These are phyloP conservation scores for Aureobasidium zeae DNA, from an alignment of 2,329 filamentous ascomycete genomes.

Conservation along the genomic window DNA sequence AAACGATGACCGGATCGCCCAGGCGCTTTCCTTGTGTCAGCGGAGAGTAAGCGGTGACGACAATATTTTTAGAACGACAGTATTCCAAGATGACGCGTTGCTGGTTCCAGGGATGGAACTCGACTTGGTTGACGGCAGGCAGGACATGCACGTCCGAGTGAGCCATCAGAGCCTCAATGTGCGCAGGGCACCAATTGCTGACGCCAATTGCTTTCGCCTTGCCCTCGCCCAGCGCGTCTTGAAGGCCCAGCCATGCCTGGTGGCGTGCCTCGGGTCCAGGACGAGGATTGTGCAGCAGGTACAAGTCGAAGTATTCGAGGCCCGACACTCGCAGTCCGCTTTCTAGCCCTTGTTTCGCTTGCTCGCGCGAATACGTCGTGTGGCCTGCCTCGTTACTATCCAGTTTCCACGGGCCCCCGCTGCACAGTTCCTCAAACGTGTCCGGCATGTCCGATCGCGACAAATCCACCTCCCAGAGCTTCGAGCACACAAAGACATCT, in stretches of 20 bases:
- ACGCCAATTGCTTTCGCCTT: constrained; percentile 56
- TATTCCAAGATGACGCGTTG: constrained; percentile 47
- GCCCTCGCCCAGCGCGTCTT: constrained; percentile 48
- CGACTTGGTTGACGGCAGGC: constrained; percentile 59
- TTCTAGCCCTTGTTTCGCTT: constrained; percentile 7
- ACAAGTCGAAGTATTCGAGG: constrained; percentile 52
- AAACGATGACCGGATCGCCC: constrained; percentile 53
- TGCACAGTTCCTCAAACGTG: constrained; percentile 17
- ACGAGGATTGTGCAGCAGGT: constrained; percentile 55
- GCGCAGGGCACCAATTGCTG: constrained; percentile 56
- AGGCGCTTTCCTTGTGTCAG: constrained; percentile 58
- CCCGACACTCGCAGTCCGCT: constrained; percentile 9
- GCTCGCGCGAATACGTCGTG: constrained; percentile 13
- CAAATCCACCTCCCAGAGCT: constrained; percentile 17
- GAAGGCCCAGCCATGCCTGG: constrained; percentile 54
- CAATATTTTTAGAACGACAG: constrained; percentile 46
- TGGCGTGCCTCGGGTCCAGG: constrained; percentile 45
- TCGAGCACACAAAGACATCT: constrained; percentile 17
- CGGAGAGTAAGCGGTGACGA: constrained; percentile 52
- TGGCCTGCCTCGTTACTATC: constrained; percentile 18
- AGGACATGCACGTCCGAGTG: constrained; percentile 51
- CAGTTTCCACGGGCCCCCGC: constrained; percentile 9
- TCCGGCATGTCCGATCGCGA: constrained; percentile 18
- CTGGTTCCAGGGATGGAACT: constrained; percentile 62
- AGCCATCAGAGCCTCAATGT: constrained; percentile 56